phyloP scores from a whole-genome alignment of 805 yeast species.

The Yarrowia yakushimensis region DNA sequence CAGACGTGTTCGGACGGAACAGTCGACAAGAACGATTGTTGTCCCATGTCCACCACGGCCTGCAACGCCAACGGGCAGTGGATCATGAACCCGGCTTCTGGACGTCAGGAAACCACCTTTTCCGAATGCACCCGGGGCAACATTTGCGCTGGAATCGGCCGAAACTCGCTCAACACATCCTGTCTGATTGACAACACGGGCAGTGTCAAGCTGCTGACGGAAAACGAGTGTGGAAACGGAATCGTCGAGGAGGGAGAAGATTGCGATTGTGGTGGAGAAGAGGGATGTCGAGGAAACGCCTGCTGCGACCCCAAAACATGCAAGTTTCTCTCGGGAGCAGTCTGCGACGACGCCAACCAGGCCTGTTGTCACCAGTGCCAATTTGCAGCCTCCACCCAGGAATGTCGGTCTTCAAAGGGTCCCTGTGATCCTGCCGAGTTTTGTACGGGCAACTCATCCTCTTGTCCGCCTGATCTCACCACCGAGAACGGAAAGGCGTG shows the following conservation, averaged over 20 bases:
- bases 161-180: conserved; percentile 34
- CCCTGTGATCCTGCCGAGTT: conserved; percentile 39
- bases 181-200: conserved; percentile 36
- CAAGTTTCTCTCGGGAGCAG: conserved; percentile 30
- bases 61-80: conserved; percentile 39
- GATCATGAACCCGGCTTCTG: conserved; percentile 41
- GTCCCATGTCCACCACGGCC: conserved; percentile 35
- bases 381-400: conserved; percentile 33
- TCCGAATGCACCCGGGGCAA: conserved; percentile 39
- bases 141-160: conserved; percentile 36
- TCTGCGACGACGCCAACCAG: conserved; percentile 26
- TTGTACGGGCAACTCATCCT: conserved; percentile 38
- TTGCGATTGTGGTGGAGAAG: conserved; percentile 41
- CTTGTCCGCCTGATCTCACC: conserved; percentile 36
- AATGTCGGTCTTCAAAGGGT: conserved; percentile 38
- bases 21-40: conserved; percentile 36
- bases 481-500: conserved; percentile 36
- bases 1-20: conserved; percentile 36
- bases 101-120: conserved; percentile 35
- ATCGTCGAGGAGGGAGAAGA: conserved; percentile 43
- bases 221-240: conserved; percentile 40
- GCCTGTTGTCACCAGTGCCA: conserved; percentile 38
- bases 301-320: conserved; percentile 40
- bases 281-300: conserved; percentile 35
- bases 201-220: conserved; percentile 33